A percentile compares a stretch with the other conserved stretches of the same genome.
These are phyloP conservation scores for Ceratobasidium sp. DNA, from an alignment of 1,284 basidiomycete species.

Conservation along the genomic window DNA sequence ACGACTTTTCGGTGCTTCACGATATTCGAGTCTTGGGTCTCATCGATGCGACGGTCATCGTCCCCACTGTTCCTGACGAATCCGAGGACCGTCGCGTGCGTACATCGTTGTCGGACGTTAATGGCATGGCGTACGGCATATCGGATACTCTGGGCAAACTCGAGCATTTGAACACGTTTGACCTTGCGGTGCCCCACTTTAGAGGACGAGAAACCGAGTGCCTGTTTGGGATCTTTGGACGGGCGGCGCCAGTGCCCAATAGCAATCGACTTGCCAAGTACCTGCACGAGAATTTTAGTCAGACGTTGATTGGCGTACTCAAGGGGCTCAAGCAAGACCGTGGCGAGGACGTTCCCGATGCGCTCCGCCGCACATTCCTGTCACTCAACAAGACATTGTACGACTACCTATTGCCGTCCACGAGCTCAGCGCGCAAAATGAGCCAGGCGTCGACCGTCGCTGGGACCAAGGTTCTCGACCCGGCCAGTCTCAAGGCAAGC, in stretches of 20 bases:
- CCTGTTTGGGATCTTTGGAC: slow-evolving; percentile 96
- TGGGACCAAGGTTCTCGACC: slow-evolving; percentile 35
- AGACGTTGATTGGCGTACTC: slow-evolving; percentile 66
- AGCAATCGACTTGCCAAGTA: slow-evolving; percentile 71
- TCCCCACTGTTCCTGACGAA: slow-evolving; percentile 87
- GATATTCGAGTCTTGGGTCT: slow-evolving; percentile 89
- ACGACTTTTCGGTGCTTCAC: slow-evolving; percentile 82
- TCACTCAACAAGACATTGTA: slow-evolving; percentile 81
- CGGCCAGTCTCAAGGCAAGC: slow-evolving; percentile 65
- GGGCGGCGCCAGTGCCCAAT: slow-evolving; percentile 60
- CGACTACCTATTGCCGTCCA: slow-evolving; percentile 59
- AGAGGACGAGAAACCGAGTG: slow-evolving; percentile 79
- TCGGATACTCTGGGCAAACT: slow-evolving; percentile 89
- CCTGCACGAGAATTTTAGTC: slow-evolving; percentile 79
- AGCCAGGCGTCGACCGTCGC: slow-evolving; percentile 62
- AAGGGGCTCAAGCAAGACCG: slow-evolving; percentile 54
- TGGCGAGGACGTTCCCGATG: slow-evolving; percentile 70
- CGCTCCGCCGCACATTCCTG: slow-evolving; percentile 85
- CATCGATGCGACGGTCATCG: slow-evolving; percentile 96
- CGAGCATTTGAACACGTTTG: slow-evolving; percentile 83
- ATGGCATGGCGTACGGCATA: slow-evolving; percentile 95
- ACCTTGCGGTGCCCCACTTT: slow-evolving; percentile 91
- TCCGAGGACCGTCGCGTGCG: slow-evolving; percentile 90
- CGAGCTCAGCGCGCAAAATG: slow-evolving; percentile 60
- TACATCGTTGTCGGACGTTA: slow-evolving; percentile 89